Evolutionary conservation across 116 monocot species (phyloP).

Genomic region (Zostera marina): DNA sequence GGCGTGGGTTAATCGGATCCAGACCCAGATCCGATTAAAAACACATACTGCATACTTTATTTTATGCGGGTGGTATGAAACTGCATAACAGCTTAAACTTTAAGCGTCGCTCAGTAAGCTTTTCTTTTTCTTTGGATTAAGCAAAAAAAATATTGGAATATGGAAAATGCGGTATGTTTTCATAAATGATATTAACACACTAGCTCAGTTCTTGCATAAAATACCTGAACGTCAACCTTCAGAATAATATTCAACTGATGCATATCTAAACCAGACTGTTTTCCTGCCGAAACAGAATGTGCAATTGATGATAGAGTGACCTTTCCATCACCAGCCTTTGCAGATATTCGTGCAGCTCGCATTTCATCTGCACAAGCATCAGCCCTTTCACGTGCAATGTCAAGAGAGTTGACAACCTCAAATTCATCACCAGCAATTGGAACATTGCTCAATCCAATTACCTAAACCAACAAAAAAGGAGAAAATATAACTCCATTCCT

Average conservation of each 20-base stretch:
- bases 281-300: slow-evolving; percentile 54
- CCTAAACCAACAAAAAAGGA: slow-evolving; percentile 18
- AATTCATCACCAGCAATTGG: slow-evolving; percentile 93
- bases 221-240: slow-evolving; percentile 97
- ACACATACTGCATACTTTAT: too few relatives aligned
- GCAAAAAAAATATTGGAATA: not conserved
- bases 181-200: not conserved
- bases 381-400: slow-evolving; percentile 64
- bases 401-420: slow-evolving; percentile 71
- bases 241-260: slow-evolving; percentile 88
- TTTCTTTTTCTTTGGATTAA: too few relatives aligned
- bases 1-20: too few relatives aligned
- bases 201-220: not conserved
- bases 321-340: slow-evolving; percentile 75
- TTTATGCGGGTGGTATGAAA: too few relatives aligned
- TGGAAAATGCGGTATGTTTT: too few relatives aligned
- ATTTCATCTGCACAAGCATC: slow-evolving; percentile 44
- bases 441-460: slow-evolving; percentile 71
- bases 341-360: slow-evolving; percentile 47
- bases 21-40: too few relatives aligned
- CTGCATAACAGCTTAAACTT: too few relatives aligned
- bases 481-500: too few relatives aligned
- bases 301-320: slow-evolving; percentile 82
- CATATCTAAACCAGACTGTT: slow-evolving; percentile 59
- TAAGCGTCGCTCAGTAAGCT: too few relatives aligned